These are phyloP conservation scores for Rhizopogon salebrosus DNA, from an alignment of 768 basidiomycete genomes.

Conservation along the genomic window DNA sequence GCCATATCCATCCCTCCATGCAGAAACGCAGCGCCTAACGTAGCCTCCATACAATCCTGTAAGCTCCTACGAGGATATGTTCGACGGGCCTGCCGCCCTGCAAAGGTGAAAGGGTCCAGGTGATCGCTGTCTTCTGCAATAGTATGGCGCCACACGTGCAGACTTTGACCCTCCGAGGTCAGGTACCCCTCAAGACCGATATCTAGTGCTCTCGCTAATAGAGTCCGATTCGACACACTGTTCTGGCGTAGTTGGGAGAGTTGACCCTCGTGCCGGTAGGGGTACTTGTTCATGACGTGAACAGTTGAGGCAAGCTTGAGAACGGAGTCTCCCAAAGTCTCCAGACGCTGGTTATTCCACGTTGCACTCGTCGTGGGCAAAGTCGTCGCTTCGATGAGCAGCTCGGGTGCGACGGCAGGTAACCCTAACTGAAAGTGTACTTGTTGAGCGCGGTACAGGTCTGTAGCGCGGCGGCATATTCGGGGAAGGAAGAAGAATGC, in stretches of 20 bases:
- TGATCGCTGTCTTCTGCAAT: slow-evolving; percentile 33
- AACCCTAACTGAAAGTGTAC: slow-evolving; percentile 53
- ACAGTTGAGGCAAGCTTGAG: slow-evolving; percentile 73
- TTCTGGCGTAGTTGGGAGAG: slow-evolving; percentile 59
- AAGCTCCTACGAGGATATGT: slow-evolving; percentile 63
- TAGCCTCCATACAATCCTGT: slow-evolving; percentile 87
- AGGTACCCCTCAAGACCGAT: slow-evolving; percentile 60
- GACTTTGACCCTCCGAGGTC: slow-evolving; percentile 50
- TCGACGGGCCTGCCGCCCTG: slow-evolving; percentile 32
- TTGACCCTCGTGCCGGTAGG: slow-evolving; percentile 80
- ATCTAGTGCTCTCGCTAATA: slow-evolving; percentile 63
- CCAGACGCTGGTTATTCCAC: slow-evolving; percentile 81
- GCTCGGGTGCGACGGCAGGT: slow-evolving; percentile 50
- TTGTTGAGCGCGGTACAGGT: slow-evolving; percentile 53
- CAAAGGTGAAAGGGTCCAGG: slow-evolving; percentile 23
- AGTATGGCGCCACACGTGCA: slow-evolving; percentile 56
- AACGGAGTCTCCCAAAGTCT: slow-evolving; percentile 84
- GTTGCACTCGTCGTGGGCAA: slow-evolving; percentile 58
- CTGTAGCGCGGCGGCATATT: slow-evolving; percentile 61
- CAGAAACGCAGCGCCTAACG: slow-evolving; percentile 71
- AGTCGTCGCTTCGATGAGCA: slow-evolving; percentile 71
- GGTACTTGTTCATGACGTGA: slow-evolving; percentile 71
- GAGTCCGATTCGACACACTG: slow-evolving; percentile 64
- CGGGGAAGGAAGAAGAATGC: slow-evolving; percentile 59
- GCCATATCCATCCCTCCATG: slow-evolving; percentile 70